phyloP scores from a whole-genome alignment of 2,329 filamentous ascomycete genomes.

The Talaromyces atroroseus region DNA sequence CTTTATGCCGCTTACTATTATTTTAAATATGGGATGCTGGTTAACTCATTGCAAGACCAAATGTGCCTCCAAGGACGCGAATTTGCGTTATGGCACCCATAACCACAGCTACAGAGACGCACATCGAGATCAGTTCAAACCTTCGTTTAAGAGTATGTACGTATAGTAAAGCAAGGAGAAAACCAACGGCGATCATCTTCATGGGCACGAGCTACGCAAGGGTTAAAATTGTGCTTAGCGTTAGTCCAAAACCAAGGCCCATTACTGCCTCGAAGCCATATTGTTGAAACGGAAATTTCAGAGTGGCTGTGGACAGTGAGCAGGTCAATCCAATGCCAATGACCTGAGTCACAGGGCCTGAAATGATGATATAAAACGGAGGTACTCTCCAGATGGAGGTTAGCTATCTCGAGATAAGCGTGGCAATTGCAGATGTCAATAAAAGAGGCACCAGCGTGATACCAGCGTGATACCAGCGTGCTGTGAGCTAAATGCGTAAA shows the following conservation, averaged over 20 bases:
- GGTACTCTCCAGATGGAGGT: conserved; percentile 25
- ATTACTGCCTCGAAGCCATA: conserved; percentile 34
- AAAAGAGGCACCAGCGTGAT: conserved; percentile 31
- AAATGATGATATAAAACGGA: conserved; percentile 25
- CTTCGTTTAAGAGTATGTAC: not conserved
- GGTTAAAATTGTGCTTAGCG: conserved; percentile 26
- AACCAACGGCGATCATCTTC: conserved; percentile 25
- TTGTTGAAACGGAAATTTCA: conserved; percentile 17
- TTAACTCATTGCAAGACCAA: conserved; percentile 32
- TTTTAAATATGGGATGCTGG: not conserved
- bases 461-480: conserved; percentile 31
- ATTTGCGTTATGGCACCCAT: conserved; percentile 37
- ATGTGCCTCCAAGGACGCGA: conserved; percentile 33
- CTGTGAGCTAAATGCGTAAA: conserved; percentile 26
- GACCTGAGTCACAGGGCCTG: conserved; percentile 25
- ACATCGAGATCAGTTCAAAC: not conserved
- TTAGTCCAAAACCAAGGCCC: conserved; percentile 35
- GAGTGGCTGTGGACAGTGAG: conserved; percentile 18
- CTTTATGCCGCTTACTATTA: not conserved
- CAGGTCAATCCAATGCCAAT: conserved; percentile 30
- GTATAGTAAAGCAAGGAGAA: not conserved
- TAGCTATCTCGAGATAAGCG: conserved; percentile 25
- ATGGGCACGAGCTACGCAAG: conserved; percentile 27
- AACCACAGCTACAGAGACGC: conserved; percentile 23
- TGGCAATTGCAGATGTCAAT: conserved; percentile 23